These are phyloP conservation scores for Hypoxylon sp. DNA, from an alignment of 2,329 filamentous ascomycete genomes.

Conservation along the genomic window DNA sequence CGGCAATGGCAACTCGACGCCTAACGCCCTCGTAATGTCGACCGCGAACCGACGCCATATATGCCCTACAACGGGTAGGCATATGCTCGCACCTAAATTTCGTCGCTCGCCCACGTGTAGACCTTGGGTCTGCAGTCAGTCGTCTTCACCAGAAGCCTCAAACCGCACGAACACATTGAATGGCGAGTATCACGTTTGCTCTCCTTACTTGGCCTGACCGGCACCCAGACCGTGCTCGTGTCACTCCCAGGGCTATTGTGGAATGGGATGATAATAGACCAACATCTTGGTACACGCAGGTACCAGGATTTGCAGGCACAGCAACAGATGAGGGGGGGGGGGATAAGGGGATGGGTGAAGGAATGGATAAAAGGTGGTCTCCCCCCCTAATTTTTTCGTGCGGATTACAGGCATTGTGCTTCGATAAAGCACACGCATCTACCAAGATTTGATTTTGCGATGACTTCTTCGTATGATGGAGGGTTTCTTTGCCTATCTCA, in stretches of 20 bases:
- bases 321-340: background rate
- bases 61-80: background rate
- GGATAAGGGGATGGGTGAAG: background rate
- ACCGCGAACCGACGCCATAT: background rate
- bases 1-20: background rate
- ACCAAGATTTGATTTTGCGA: constrained; percentile 28
- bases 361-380: no score
- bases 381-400: no score
- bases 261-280: background rate
- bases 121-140: background rate
- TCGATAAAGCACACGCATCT: constrained; percentile 8
- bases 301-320: background rate
- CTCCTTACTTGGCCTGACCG: background rate
- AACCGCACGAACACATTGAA: background rate
- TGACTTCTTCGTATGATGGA: constrained; percentile 28
- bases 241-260: constrained; percentile 1
- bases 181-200: background rate
- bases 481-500: constrained; percentile 24
- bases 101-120: background rate
- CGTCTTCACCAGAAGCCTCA: constrained; percentile 1
- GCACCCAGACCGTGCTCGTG: background rate
- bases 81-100: constrained; percentile 3
- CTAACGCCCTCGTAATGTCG: background rate
- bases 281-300: background rate
- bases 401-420: constrained; percentile 10